A percentile compares a stretch with the other conserved stretches of the same genome.
phyloP scores from a whole-genome alignment of 768 basidiomycete genomes.

The Jaapia argillacea region DNA sequence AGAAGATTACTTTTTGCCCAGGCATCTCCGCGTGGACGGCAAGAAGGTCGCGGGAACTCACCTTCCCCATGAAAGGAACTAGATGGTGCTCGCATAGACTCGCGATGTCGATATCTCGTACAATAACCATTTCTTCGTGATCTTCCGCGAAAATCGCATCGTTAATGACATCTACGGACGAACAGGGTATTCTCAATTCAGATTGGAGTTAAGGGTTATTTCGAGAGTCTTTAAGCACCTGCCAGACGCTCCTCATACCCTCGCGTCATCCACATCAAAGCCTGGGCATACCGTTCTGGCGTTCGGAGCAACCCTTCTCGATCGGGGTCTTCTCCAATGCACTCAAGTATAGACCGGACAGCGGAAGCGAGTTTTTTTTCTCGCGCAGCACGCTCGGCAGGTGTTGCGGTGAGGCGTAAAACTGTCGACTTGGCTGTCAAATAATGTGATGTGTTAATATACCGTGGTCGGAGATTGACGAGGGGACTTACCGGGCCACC shows the following conservation, averaged over 20 bases:
- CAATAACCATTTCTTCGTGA: constrained; percentile 99
- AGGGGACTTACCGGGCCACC: constrained; percentile 72
- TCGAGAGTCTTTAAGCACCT: constrained; percentile 36
- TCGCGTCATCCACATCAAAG: constrained; percentile 97
- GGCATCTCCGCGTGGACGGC: constrained; percentile 5
- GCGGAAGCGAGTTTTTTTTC: constrained; percentile 75
- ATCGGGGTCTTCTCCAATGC: constrained; percentile 96
- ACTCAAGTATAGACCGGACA: constrained; percentile 87
- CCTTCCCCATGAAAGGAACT: constrained; percentile 96
- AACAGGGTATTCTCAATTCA: neutral
- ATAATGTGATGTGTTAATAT: constrained; percentile 1
- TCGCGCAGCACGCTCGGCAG: constrained; percentile 58
- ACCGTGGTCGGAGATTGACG: constrained; percentile 1
- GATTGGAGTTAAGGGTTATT: no score
- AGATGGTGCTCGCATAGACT: constrained; percentile 98
- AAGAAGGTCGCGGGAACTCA: constrained; percentile 36
- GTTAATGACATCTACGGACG: constrained; percentile 81
- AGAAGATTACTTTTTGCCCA: no score
- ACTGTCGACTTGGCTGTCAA: constrained; percentile 80
- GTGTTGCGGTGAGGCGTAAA: constrained; percentile 71
- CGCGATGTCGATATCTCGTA: constrained; percentile 94
- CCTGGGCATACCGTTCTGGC: constrained; percentile 93
- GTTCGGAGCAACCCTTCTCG: constrained; percentile 88
- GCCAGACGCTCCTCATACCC: constrained; percentile 94
- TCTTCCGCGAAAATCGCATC: constrained; percentile 98